Evolutionary conservation across 208 protist species (phyloP).

Genomic region (Leptomonas seymouri): DNA sequence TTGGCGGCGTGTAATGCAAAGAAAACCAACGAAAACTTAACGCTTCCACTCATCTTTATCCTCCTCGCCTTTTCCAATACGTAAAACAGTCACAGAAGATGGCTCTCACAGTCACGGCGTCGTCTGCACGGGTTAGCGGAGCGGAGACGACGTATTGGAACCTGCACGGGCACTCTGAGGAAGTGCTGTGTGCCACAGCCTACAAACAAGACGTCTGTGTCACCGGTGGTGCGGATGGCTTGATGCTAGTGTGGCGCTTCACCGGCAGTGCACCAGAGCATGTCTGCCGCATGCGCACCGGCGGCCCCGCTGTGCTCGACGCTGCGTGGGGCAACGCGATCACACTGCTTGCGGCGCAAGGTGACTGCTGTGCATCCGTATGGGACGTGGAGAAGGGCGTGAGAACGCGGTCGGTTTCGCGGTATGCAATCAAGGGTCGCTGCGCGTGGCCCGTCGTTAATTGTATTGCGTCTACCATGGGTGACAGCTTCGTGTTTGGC

Average conservation of each 20-base stretch:
- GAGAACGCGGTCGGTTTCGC: conserved; percentile 34
- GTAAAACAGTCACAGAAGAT: conserved; percentile 7
- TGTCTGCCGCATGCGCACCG: conserved; percentile 59
- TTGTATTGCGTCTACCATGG: conserved; percentile 33
- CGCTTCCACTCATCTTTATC: too few species aligned
- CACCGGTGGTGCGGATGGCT: conserved; percentile 58
- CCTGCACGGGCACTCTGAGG: conserved; percentile 66
- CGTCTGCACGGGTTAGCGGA: conserved; percentile 2
- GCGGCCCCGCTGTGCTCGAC: conserved; percentile 65
- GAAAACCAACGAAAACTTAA: too few species aligned
- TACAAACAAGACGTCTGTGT: conserved; percentile 49
- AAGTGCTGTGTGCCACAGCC: conserved; percentile 50
- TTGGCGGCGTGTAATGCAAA: too few species aligned
- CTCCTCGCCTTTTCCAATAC: too few species aligned
- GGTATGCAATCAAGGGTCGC: conserved; percentile 40
- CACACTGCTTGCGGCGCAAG: conserved; percentile 65
- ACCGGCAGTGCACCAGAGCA: conserved; percentile 33
- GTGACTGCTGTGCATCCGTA: conserved; percentile 58
- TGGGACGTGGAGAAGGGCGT: conserved; percentile 71
- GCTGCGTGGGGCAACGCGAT: conserved; percentile 42
- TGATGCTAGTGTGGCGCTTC: conserved; percentile 64
- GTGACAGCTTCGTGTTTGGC: conserved; percentile 44
- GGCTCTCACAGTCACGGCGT: conserved; percentile 42
- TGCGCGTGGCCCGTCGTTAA: conserved; percentile 83
- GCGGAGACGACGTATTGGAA: conserved; percentile 37